These are phyloP conservation scores for Pythium phragmitis DNA, from an alignment of 352 stramenopile species.

Conservation along the genomic window DNA sequence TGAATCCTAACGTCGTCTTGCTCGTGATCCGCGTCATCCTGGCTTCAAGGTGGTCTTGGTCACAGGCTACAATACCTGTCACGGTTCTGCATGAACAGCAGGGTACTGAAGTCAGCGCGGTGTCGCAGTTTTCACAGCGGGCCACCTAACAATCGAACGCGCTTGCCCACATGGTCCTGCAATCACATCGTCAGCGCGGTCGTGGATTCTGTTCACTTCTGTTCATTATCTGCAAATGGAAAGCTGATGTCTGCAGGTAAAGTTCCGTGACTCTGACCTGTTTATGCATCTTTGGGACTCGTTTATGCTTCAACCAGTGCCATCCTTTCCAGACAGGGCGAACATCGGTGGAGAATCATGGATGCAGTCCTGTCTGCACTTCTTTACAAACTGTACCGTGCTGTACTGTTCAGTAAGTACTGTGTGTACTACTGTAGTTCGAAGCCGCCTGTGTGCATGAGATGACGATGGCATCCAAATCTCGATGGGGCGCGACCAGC, in stretches of 20 bases:
- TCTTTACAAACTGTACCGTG: not conserved
- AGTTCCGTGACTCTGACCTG: not conserved
- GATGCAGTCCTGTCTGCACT: not conserved
- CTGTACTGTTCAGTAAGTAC: no score
- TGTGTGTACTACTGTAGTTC: no score
- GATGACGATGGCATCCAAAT: not conserved
- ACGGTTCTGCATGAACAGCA: no score
- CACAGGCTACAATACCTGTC: no score
- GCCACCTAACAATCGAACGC: not conserved
- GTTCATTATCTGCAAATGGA: not conserved
- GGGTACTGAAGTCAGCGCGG: not conserved
- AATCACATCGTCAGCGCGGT: conserved; percentile 8
- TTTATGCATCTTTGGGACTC: not conserved
- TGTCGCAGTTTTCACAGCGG: not conserved
- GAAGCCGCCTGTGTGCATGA: not conserved
- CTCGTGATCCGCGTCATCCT: no score
- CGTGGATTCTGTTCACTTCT: conserved; percentile 3
- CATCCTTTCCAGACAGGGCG: not conserved
- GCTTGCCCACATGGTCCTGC: not conserved
- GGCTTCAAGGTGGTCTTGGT: no score
- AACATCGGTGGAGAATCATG: not conserved
- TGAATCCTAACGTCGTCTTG: no score
- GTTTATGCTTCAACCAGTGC: not conserved
- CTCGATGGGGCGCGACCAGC: not conserved
- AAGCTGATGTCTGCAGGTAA: not conserved